Evolutionary conservation across 163 green algal species (phyloP).

Genomic region (Chloromonas sp.): DNA sequence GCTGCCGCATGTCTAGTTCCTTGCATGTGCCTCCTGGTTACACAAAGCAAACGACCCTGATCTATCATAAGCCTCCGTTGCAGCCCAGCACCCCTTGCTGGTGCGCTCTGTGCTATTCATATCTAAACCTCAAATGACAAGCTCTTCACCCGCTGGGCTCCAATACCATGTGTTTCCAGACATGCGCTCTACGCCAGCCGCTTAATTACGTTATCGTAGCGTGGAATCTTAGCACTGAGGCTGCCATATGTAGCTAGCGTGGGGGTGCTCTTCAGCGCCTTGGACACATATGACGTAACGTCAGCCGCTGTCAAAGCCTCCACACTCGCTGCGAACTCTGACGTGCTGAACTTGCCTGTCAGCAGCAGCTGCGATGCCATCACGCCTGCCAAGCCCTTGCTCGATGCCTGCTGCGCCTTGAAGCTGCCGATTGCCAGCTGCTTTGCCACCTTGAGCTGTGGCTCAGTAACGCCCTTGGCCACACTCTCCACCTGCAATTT

Average conservation of each 20-base stretch:
- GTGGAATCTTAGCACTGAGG: slow-evolving; percentile 23
- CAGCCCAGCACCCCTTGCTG: no score
- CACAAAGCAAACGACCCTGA: no score
- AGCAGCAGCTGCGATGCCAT: slow-evolving; percentile 40
- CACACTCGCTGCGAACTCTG: slow-evolving; percentile 19
- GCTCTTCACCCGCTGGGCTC: no score
- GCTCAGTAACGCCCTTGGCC: slow-evolving; percentile 29
- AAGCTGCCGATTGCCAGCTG: slow-evolving; percentile 34
- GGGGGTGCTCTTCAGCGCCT: slow-evolving; percentile 29
- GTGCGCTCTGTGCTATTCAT: no score
- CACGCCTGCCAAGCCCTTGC: slow-evolving; percentile 20
- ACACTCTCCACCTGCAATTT: slow-evolving; percentile 27
- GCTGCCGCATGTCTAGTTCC: no score
- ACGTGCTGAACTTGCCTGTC: slow-evolving; percentile 28
- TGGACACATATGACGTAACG: slow-evolving; percentile 29
- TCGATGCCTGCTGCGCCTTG: slow-evolving; percentile 20
- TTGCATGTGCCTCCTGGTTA: no score
- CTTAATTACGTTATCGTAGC: slow-evolving; percentile 14
- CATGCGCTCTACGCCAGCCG: slow-evolving; percentile 13
- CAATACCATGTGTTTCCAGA: no score
- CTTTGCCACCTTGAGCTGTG: slow-evolving; percentile 43
- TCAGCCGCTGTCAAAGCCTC: slow-evolving; percentile 30
- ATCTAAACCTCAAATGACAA: no score
- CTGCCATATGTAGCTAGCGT: slow-evolving; percentile 39
- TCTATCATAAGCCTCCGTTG: no score